A percentile compares a stretch with the other conserved stretches of the same genome.
Evolutionary conservation across 2,329 filamentous ascomycete genomes (phyloP).

Genomic region (Chrysoporthe austroafricana): DNA sequence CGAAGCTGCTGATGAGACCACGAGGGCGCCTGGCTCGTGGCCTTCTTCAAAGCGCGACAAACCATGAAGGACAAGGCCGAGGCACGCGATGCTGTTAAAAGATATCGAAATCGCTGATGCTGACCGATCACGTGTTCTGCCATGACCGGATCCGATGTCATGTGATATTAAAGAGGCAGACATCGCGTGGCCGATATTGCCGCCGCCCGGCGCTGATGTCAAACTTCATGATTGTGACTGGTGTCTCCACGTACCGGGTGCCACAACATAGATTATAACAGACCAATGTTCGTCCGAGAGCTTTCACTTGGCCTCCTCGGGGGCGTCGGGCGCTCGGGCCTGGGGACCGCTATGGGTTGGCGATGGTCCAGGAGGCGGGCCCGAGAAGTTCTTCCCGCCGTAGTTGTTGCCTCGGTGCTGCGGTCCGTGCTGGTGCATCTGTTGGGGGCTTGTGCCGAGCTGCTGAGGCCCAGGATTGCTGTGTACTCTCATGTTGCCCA

Average conservation of each 20-base stretch:
- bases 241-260: slow-evolving; percentile 30
- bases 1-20: not conserved
- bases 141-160: slow-evolving; percentile 1
- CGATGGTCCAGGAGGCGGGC: slow-evolving; percentile 45
- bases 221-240: slow-evolving; percentile 32
- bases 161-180: slow-evolving; percentile 10
- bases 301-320: slow-evolving; percentile 49
- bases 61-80: not conserved
- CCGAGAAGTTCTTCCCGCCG: slow-evolving; percentile 52
- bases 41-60: not conserved
- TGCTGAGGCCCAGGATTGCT: slow-evolving; percentile 63
- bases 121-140: not conserved
- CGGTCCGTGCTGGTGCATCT: slow-evolving; percentile 64
- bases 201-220: slow-evolving; percentile 20
- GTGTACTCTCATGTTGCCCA: slow-evolving; percentile 65
- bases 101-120: slow-evolving; percentile 15
- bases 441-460: slow-evolving; percentile 68
- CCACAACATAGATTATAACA: slow-evolving; percentile 25
- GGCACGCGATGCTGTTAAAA: slow-evolving; percentile 4
- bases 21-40: not conserved
- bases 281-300: slow-evolving; percentile 33
- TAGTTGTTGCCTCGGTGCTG: slow-evolving; percentile 61
- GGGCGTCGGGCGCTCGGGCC: slow-evolving; percentile 44
- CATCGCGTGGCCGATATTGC: slow-evolving; percentile 7
- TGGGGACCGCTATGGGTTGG: slow-evolving; percentile 40